Evolutionary conservation across 192 early-diverging fungal genomes (phyloP).

Genomic region (Jimgerdemannia flammicorona): DNA sequence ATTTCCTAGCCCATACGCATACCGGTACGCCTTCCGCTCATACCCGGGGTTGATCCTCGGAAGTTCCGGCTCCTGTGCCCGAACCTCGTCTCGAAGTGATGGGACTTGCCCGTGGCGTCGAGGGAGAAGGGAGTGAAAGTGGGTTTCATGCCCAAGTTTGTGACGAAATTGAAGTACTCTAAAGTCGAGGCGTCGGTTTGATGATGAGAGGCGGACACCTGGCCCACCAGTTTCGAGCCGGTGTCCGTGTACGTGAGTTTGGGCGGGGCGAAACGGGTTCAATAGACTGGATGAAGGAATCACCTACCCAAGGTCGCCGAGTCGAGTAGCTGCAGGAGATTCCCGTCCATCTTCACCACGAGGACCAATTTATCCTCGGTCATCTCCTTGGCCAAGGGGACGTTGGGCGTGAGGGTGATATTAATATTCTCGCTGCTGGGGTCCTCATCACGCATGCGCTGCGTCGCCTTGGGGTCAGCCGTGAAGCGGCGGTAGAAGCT

Average conservation of each 20-base stretch:
- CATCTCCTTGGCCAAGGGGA: slow-evolving; percentile 25
- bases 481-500: no score
- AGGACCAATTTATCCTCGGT: no score
- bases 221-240: slow-evolving; percentile 18
- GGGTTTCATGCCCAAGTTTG: slow-evolving; percentile 18
- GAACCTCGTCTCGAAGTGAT: slow-evolving; percentile 16
- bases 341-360: slow-evolving; percentile 32
- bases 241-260: slow-evolving; percentile 26
- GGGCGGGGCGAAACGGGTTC: no score
- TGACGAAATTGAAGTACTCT: slow-evolving; percentile 36
- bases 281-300: neutral
- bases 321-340: slow-evolving; percentile 31
- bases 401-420: slow-evolving; percentile 34
- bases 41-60: no score
- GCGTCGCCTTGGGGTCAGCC: no score
- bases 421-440: slow-evolving; percentile 13
- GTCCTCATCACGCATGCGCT: neutral
- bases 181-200: slow-evolving; percentile 28
- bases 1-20: slow-evolving; percentile 26
- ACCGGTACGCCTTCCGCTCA: slow-evolving; percentile 22
- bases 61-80: no score
- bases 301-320: neutral
- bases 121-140: slow-evolving; percentile 20
- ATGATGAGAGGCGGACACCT: slow-evolving; percentile 33
- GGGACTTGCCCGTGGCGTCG: slow-evolving; percentile 17